These are phyloP conservation scores for Debaryomycetaceae sp. DNA, from an alignment of 1,139 yeast species.

Conservation along the genomic window DNA sequence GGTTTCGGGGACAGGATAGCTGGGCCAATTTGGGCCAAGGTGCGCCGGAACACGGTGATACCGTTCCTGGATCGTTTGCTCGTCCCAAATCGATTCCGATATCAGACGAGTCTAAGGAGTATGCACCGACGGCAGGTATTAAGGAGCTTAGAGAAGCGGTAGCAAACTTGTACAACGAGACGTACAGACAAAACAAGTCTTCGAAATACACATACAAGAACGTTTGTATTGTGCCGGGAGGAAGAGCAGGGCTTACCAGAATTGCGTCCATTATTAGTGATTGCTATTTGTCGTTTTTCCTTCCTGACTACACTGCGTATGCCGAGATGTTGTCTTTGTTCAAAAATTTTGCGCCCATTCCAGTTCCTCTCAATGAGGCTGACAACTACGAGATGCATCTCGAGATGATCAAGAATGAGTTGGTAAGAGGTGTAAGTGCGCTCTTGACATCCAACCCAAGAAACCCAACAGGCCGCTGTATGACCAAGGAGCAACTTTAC, in stretches of 20 bases:
- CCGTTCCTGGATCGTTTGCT: constrained; percentile 57
- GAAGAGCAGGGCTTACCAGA: constrained; percentile 65
- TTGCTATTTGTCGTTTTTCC: constrained; percentile 59
- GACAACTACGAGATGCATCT: constrained; percentile 62
- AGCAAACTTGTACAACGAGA: constrained; percentile 57
- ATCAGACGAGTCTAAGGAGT: constrained; percentile 54
- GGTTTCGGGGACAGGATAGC: constrained; percentile 44
- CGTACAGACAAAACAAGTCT: constrained; percentile 47
- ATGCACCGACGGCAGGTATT: constrained; percentile 66
- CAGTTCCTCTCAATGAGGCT: constrained; percentile 59
- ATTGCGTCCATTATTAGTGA: constrained; percentile 65
- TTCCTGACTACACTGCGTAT: constrained; percentile 70
- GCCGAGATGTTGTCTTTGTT: constrained; percentile 70
- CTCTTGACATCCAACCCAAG: constrained; percentile 62
- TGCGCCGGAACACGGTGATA: constrained; percentile 66
- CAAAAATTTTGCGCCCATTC: constrained; percentile 66
- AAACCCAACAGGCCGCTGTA: constrained; percentile 63
- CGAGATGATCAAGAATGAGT: constrained; percentile 53
- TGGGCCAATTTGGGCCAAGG: constrained; percentile 75
- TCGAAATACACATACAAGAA: constrained; percentile 64
- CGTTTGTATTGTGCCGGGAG: constrained; percentile 69
- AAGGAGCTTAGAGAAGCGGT: constrained; percentile 59
- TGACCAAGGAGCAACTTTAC: constrained; percentile 50
- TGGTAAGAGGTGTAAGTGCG: constrained; percentile 62
- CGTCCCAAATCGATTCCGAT: constrained; percentile 54